Evolutionary conservation across 176 grass and related monocot genomes (phyloP).

Genomic region (Secale cereale): DNA sequence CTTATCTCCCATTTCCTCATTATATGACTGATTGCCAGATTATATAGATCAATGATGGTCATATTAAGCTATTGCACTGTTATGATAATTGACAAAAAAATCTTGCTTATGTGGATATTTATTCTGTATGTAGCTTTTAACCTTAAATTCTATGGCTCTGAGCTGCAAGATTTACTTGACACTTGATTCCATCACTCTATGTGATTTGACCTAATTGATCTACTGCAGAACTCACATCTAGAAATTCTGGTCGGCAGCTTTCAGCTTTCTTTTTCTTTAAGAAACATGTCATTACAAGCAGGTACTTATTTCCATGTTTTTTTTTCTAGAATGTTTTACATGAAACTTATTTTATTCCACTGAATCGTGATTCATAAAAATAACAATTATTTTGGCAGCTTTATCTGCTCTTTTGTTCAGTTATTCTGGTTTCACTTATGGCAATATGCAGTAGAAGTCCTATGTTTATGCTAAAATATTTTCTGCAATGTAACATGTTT

Average conservation of each 20-base stretch:
- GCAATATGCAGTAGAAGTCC: no score
- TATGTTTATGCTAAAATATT: background rate
- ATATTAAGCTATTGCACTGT: background rate
- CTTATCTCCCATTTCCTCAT: background rate
- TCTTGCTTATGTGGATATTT: background rate
- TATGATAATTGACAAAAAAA: background rate
- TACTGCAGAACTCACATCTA: constrained; percentile 55
- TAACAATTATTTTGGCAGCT: background rate
- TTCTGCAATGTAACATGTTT: constrained; percentile 8
- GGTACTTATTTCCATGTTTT: constrained; percentile 39
- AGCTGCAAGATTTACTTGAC: constrained; percentile 10
- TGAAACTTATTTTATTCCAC: constrained; percentile 6
- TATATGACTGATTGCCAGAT: constrained; percentile 12
- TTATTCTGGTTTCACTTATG: background rate
- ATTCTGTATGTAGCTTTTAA: background rate
- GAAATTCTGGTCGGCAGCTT: constrained; percentile 84
- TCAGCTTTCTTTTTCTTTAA: constrained; percentile 94
- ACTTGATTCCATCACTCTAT: constrained; percentile 10
- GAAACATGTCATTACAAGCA: constrained; percentile 68
- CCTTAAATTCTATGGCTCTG: background rate
- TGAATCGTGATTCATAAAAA: background rate
- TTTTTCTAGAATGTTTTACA: background rate
- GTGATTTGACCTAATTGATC: constrained; percentile 15
- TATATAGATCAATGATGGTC: background rate
- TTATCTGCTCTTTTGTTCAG: background rate